Evolutionary conservation across 2,329 filamentous ascomycete genomes (phyloP), one percentile per base, ranked within the genome.

Genomic region (Cordyceps tenuipes): DNA sequence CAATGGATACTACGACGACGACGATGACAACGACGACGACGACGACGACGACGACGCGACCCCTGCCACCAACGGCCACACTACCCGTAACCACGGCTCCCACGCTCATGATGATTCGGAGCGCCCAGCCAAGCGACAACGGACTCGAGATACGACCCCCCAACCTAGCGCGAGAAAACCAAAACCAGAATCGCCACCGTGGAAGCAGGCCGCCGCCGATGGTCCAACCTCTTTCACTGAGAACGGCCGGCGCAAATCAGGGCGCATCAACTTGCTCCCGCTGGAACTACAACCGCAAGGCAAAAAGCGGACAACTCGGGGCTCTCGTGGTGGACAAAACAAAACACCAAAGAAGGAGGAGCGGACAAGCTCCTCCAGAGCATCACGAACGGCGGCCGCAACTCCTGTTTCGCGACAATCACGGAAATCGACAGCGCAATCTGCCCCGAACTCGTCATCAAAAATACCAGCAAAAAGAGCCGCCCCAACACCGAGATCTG

Each of bases 191-290:
- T 97, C 93, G 64, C 94, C 94, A 65, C 94, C 94, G 23, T 99
- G 94, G 94, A 97, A 94, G 77, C 90, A 85, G 68, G 82, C 89
- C 63, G 82, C 82, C 62, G 90, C 89, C 46, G 89, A 96, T 31
- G 94, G 94, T 0, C 94, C 94, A 23, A 94, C 93, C 3, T 88
- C 89, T 0, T 92, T 95, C 70, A 82, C 88, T 50, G 83, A 81
- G 75, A 89, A 81, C 82, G 90, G 89, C 53, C 81, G 81, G 64
- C 81, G 85, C 62, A 87, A 85, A 68, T 88, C 85, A 23, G 84
- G 84, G 46, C 81, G 85, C 62, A 83, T 84, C 67, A 87, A 88
- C 68, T 70, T 71, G 2, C 68, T 84, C 15, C 82, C 82, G 19
- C 62, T 81, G 34, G 82, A 85, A 62, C 66, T 82, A 47, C 78